Conservation (phyloP, 768 basidiomycete species). For the Russula ochroleuca region DNA sequence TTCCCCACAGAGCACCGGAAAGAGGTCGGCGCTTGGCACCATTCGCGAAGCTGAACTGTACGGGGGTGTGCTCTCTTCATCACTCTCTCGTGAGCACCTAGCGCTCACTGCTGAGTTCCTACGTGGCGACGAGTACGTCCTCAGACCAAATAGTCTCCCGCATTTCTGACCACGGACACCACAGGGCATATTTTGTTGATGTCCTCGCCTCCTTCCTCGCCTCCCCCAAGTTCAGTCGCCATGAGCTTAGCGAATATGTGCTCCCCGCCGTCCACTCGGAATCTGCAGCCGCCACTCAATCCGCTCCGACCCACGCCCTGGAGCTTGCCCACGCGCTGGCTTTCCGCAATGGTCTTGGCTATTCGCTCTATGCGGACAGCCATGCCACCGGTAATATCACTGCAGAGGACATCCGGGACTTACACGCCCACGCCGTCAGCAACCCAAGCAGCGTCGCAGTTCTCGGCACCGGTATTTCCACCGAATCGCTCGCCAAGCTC, state of each 20-base stretch:
- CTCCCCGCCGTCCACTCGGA: constrained; percentile 69
- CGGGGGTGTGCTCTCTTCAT: constrained; percentile 85
- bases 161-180: neutral
- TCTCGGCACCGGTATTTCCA: constrained; percentile 82
- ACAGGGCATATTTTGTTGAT: constrained; percentile 84
- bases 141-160: neutral
- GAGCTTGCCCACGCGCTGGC: constrained; percentile 87
- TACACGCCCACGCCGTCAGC: constrained; percentile 67
- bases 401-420: constrained; percentile 66
- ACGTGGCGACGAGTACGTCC: constrained; percentile 89
- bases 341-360: constrained; percentile 92
- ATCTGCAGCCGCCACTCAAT: constrained; percentile 50
- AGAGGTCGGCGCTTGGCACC: constrained; percentile 84
- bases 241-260: constrained; percentile 74
- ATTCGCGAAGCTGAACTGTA: constrained; percentile 91
- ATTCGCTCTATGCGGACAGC: constrained; percentile 79
- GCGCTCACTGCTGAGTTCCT: constrained; percentile 94
- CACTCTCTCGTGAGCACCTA: constrained; percentile 83
- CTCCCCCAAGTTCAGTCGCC: constrained; percentile 74
- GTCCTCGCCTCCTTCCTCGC: constrained; percentile 81
- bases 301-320: constrained; percentile 67
- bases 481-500: constrained; percentile 51
- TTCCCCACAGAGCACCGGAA: constrained; percentile 67
- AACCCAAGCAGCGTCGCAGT: constrained; percentile 74
- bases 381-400: constrained; percentile 50